Evolutionary conservation across 2,329 filamentous ascomycete species (phyloP), one percentile per base, ranked within the genome.

Genomic region (Neofusicoccum ribis): DNA sequence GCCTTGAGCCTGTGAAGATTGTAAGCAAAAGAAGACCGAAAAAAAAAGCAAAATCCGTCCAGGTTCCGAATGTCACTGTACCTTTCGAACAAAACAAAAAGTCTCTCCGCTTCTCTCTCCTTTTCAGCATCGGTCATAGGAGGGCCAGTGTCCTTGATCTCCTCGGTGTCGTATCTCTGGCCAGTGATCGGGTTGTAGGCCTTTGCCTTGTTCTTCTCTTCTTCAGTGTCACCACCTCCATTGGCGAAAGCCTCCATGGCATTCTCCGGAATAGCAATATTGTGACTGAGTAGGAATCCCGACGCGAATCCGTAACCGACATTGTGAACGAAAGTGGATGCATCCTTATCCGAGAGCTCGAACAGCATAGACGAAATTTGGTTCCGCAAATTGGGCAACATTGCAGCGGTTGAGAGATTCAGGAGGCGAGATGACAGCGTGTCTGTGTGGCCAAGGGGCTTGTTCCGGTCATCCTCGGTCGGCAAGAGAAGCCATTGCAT

Each of bases 271-370:
- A 97, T 82, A 0, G 89, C 84, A 12, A 98, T 88, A 64, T 95
- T 91, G 68, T 94, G 91, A 68, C 91, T 89, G 79, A 93, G 89
- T 15, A 99, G 81, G 74, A 95, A 97, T 0, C 95, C 95, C 0
- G 93, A 91, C 0, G 95, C 95, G 73, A 91, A 97, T 0, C 95
- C 95, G 74, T 97, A 99, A 0, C 95, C 95, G 12, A 99, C 91
- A 70, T 97, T 97, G 60, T 91, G 85, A 0, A 98, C 91, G 72
- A 97, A 95, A 36, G 84, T 90, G 15, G 85, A 85, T 0, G 93
- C 86, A 71, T 97, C 89, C 70, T 89, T 91, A 68, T 89, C 90
- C 0, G 93, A 97, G 34, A 98, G 83, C 69, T 96, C 91, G 74
- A 96, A 99, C 67, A 97, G 85, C 27, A 99, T 83, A 36, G 89